Evolutionary conservation across 208 protist species (phyloP).

Genomic region (Trypanosoma congolense): DNA sequence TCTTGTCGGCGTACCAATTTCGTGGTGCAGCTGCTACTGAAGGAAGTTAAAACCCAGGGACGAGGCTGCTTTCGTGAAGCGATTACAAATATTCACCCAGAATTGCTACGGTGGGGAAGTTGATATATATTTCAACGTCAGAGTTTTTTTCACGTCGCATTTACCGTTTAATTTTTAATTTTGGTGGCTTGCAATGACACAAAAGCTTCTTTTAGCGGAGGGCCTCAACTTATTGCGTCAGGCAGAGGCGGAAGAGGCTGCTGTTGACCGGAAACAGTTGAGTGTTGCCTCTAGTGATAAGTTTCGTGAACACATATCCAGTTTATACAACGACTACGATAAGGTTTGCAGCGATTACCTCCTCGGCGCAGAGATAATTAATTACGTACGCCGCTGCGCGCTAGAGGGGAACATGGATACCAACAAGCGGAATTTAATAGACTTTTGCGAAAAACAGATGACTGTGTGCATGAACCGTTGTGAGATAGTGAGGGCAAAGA

Average conservation of each 20-base stretch:
- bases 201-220: conserved; percentile 75
- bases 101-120: too few species aligned
- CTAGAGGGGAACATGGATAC: conserved; percentile 22
- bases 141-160: too few species aligned
- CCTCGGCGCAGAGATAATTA: conserved; percentile 64
- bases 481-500: conserved; percentile 56
- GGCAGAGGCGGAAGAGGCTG: conserved; percentile 67
- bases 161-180: too few species aligned
- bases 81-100: too few species aligned
- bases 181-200: conserved; percentile 41
- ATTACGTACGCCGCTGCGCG: conserved; percentile 63
- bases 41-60: too few species aligned
- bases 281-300: conserved; percentile 38
- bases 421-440: conserved; percentile 40
- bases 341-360: conserved; percentile 56
- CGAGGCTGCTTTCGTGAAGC: too few species aligned
- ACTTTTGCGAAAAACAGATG: conserved; percentile 71
- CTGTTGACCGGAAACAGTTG: conserved; percentile 45
- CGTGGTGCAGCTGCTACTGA: too few species aligned
- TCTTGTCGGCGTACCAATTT: too few species aligned
- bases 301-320: conserved; percentile 38
- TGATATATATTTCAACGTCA: too few species aligned
- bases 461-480: conserved; percentile 68
- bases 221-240: conserved; percentile 66
- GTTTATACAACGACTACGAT: conserved; percentile 52